Evolutionary conservation across 768 basidiomycete species (phyloP).

Genomic region (Rhodotorula babjevae): DNA sequence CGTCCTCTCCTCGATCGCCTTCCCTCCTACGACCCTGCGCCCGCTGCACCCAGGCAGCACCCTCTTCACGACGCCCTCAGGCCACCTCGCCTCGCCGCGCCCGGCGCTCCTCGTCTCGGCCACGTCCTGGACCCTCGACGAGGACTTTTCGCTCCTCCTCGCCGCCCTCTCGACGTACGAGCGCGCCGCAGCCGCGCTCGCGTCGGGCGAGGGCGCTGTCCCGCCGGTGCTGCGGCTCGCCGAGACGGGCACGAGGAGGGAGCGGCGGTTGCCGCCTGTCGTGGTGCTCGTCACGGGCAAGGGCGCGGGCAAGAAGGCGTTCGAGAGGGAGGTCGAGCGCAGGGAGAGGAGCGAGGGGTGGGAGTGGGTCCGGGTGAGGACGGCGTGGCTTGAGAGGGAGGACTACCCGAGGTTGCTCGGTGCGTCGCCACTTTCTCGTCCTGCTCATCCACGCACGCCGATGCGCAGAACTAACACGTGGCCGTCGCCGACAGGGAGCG

Average conservation of each 20-base stretch:
- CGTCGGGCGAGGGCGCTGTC: slow-evolving; percentile 16
- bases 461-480: neutral
- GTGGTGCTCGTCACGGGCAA: slow-evolving; percentile 85
- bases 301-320: slow-evolving; percentile 67
- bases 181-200: slow-evolving; percentile 49
- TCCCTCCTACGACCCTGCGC: slow-evolving; percentile 56
- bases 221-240: neutral
- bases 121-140: slow-evolving; percentile 96
- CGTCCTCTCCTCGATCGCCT: slow-evolving; percentile 14
- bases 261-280: slow-evolving; percentile 59
- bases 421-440: neutral
- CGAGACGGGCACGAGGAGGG: slow-evolving; percentile 20
- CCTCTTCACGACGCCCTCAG: slow-evolving; percentile 45
- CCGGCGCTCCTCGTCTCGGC: slow-evolving; percentile 84
- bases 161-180: slow-evolving; percentile 71
- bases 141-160: slow-evolving; percentile 82
- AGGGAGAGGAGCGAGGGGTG: slow-evolving; percentile 51
- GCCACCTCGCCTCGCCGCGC: slow-evolving; percentile 46
- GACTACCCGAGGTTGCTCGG: slow-evolving; percentile 88
- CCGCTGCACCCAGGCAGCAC: slow-evolving; percentile 57
- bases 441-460: neutral
- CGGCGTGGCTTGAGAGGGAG: slow-evolving; percentile 79
- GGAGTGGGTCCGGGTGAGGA: slow-evolving; percentile 71
- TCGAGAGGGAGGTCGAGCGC: slow-evolving; percentile 69
- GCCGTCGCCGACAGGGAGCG: slow-evolving; percentile 58